These are phyloP conservation scores for Chaetothyriales sp. DNA, from an alignment of 2,329 filamentous ascomycete species.

Conservation along the genomic window DNA sequence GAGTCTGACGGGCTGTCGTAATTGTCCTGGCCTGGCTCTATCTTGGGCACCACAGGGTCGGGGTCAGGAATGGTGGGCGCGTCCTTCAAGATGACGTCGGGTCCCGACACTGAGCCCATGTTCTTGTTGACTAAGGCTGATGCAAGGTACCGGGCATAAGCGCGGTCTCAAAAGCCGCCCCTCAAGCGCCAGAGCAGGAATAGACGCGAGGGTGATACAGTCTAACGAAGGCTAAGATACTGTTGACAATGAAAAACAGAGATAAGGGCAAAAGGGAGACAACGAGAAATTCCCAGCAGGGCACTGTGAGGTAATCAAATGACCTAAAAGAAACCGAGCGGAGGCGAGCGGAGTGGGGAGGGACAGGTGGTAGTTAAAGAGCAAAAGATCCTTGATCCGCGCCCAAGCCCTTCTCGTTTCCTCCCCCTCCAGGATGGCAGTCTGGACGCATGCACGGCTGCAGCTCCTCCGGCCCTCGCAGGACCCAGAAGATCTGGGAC, in stretches of 20 bases:
- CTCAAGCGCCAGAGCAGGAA: not conserved
- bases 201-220: slow-evolving; percentile 2
- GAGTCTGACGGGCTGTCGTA: slow-evolving; percentile 32
- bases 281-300: slow-evolving; percentile 10
- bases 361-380: not conserved
- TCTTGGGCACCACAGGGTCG: slow-evolving; percentile 28
- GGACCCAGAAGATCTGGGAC: not conserved
- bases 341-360: not conserved
- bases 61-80: slow-evolving; percentile 16
- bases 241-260: slow-evolving; percentile 17
- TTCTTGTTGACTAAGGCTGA: slow-evolving; percentile 14
- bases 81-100: slow-evolving; percentile 27
- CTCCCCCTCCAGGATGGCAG: not conserved
- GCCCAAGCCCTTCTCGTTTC: not conserved
- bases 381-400: slow-evolving; percentile 3
- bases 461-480: not conserved
- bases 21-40: slow-evolving; percentile 27
- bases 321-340: slow-evolving; percentile 13
- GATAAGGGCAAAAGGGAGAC: slow-evolving; percentile 16
- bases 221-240: slow-evolving; percentile 4
- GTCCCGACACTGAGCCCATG: slow-evolving; percentile 32
- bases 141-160: slow-evolving; percentile 18
- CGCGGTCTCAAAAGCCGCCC: slow-evolving; percentile 3
- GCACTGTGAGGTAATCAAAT: slow-evolving; percentile 18
- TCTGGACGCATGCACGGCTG: not conserved